Percentiles rank a stretch among this genome's conserved stretches.
phyloP scores from a whole-genome alignment of 805 yeast species.

The Kluyveromyces lactis region DNA sequence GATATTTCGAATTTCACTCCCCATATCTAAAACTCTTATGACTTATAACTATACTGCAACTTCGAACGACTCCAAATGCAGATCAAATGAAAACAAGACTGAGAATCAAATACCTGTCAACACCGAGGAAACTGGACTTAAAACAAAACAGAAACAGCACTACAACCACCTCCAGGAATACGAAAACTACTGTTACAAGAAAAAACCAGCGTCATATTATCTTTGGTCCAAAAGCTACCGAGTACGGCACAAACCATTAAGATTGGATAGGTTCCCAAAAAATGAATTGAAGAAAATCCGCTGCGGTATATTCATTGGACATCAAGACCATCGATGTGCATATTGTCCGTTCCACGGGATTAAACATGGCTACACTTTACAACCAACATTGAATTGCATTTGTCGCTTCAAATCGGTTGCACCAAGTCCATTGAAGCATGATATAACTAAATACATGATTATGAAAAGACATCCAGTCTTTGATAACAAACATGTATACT shows the following conservation, averaged over 20 bases:
- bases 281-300: constrained; percentile 8
- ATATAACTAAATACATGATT: constrained; percentile 3
- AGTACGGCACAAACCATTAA: constrained; percentile 2
- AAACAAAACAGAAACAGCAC: no score
- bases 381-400: constrained; percentile 11
- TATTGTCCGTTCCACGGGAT: constrained; percentile 16
- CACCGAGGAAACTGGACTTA: no score
- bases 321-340: constrained; percentile 13
- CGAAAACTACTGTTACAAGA: not conserved
- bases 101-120: no score
- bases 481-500: not conserved
- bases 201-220: constrained; percentile 2
- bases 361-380: constrained; percentile 12
- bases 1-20: no score
- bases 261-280: constrained; percentile 1
- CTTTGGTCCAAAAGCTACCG: constrained; percentile 3
- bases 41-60: no score
- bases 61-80: no score
- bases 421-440: constrained; percentile 15
- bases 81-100: no score
- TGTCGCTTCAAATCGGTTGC: constrained; percentile 12
- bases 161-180: not conserved
- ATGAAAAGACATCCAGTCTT: not conserved
- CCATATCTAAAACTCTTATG: no score
- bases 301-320: constrained; percentile 15